Percentiles rank a stretch among this genome's conserved stretches.
Conservation (phyloP, 2,329 filamentous ascomycete species). For the Lachnum nothofagi region DNA sequence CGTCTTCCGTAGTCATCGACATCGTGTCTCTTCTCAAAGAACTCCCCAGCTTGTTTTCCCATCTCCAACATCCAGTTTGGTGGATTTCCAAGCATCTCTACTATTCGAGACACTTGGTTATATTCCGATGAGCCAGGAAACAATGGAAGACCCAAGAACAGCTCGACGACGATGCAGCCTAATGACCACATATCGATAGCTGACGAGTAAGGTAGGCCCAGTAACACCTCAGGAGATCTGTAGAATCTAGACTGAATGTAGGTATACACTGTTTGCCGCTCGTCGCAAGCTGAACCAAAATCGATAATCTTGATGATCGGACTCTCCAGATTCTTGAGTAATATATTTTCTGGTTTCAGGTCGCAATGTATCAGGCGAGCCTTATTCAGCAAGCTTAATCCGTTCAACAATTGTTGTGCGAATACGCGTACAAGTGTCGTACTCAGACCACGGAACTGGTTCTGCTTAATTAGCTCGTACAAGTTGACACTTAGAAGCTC, state of each 20-base stretch:
- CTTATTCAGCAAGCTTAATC: conserved; percentile 87
- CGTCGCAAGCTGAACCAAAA: conserved; percentile 96
- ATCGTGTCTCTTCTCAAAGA: conserved; percentile 80
- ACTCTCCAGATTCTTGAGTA: conserved; percentile 95
- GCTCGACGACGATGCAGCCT: conserved; percentile 94
- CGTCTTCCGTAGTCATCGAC: conserved; percentile 89
- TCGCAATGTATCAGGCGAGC: conserved; percentile 96
- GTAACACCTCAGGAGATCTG: conserved; percentile 86
- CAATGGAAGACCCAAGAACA: conserved; percentile 88
- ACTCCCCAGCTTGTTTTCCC: conserved; percentile 95
- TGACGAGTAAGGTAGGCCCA: conserved; percentile 95
- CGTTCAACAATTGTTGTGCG: conserved; percentile 91
- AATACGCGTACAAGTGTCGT: conserved; percentile 96
- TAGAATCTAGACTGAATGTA: conserved; percentile 99
- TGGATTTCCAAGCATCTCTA: conserved; percentile 94
- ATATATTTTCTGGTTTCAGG: conserved; percentile 94
- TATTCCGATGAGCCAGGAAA: conserved; percentile 98
- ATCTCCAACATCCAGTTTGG: conserved; percentile 99
- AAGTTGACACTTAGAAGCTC: conserved; percentile 95
- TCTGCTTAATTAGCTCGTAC: conserved; percentile 98
- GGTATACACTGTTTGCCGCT: conserved; percentile 96
- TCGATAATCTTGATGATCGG: conserved; percentile 99
- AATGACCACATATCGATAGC: conserved; percentile 99
- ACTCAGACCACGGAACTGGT: conserved; percentile 94
- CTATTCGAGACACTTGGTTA: conserved; percentile 94